Evolutionary conservation across 208 protist species (phyloP).

Genomic region (Endotrypanum monterogeii): DNA sequence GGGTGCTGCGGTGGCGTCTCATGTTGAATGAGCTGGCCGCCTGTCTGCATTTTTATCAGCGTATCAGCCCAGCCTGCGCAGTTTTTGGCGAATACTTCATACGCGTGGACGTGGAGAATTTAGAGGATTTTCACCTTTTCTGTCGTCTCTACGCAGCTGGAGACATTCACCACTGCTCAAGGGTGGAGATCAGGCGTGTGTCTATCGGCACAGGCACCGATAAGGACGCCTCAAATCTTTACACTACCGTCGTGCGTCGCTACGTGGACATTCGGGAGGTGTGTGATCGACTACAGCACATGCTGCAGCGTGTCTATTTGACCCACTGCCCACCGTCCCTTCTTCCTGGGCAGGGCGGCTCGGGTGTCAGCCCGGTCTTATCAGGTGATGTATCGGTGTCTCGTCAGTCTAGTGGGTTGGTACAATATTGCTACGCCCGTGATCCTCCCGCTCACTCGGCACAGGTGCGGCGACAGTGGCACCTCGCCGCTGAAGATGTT

Average conservation of each 20-base stretch:
- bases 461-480: constrained; percentile 14
- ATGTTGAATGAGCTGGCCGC: constrained; percentile 41
- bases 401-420: not conserved
- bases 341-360: constrained; percentile 10
- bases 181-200: constrained; percentile 25
- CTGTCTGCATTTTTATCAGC: constrained; percentile 39
- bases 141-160: constrained; percentile 30
- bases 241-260: constrained; percentile 44
- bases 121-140: constrained; percentile 40
- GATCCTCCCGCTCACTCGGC: not conserved
- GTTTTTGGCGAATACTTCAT: constrained; percentile 54
- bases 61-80: constrained; percentile 38
- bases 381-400: not conserved
- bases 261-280: constrained; percentile 49
- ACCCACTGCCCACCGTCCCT: constrained; percentile 17
- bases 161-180: constrained; percentile 28
- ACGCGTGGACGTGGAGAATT: constrained; percentile 26
- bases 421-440: constrained; percentile 11
- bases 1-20: constrained; percentile 45
- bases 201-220: not conserved
- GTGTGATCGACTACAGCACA: constrained; percentile 23
- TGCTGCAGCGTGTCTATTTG: constrained; percentile 34
- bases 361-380: not conserved
- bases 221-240: not conserved
- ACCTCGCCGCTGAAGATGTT: constrained; percentile 32